These are phyloP conservation scores for Apiospora koreana DNA, from an alignment of 2,329 filamentous ascomycete genomes.

Conservation along the genomic window DNA sequence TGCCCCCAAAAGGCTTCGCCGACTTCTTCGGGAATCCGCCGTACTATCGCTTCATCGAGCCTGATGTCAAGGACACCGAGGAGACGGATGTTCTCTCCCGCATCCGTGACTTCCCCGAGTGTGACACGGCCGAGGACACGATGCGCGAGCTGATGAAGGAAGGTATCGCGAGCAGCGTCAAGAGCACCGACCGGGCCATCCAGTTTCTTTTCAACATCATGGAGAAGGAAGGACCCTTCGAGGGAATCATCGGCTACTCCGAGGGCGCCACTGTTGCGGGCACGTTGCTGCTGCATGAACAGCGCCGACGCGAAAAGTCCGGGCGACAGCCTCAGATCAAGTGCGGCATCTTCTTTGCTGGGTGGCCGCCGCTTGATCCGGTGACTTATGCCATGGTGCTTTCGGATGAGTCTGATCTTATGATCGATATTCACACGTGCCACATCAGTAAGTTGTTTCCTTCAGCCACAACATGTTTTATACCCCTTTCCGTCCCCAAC, in stretches of 20 bases:
- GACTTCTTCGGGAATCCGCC: slow-evolving; percentile 12
- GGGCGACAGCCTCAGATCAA: slow-evolving; percentile 31
- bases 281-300: slow-evolving; percentile 13
- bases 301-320: slow-evolving; percentile 23
- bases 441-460: slow-evolving; percentile 30
- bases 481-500: slow-evolving; percentile 8
- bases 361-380: slow-evolving; percentile 40
- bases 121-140: slow-evolving; percentile 17
- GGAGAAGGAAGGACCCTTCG: slow-evolving; percentile 19
- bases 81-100: slow-evolving; percentile 23
- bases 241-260: slow-evolving; percentile 18
- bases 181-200: slow-evolving; percentile 31
- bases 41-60: slow-evolving; percentile 32
- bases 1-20: slow-evolving; percentile 8
- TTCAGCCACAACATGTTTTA: slow-evolving; percentile 15
- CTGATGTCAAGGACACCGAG: slow-evolving; percentile 42
- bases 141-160: slow-evolving; percentile 42
- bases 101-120: slow-evolving; percentile 15
- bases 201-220: slow-evolving; percentile 18
- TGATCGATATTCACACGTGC: slow-evolving; percentile 40
- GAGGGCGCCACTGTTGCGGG: slow-evolving; percentile 16
- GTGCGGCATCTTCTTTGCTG: slow-evolving; percentile 47
- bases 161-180: slow-evolving; percentile 38
- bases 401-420: slow-evolving; percentile 39
- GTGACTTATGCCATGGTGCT: slow-evolving; percentile 21